Percentiles rank a stretch among this genome's conserved stretches.
These are phyloP conservation scores for Sugiyamaella floridensis DNA, from an alignment of 805 yeast species.

Conservation along the genomic window DNA sequence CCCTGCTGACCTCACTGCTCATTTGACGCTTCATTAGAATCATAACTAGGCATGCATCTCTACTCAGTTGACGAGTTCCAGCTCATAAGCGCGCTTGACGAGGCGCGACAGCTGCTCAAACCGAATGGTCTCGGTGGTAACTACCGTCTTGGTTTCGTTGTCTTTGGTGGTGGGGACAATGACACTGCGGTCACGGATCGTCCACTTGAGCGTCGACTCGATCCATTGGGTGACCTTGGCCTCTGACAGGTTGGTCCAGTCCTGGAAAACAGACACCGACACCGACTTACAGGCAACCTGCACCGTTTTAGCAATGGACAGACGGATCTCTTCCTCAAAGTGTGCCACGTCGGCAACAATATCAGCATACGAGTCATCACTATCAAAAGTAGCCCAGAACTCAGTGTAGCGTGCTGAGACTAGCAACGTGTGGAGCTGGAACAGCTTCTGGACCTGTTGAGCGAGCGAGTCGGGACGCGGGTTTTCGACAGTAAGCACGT, in stretches of 20 bases:
- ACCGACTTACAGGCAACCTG: constrained; percentile 25
- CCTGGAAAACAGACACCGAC: constrained; percentile 23
- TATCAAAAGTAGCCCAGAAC: constrained; percentile 29
- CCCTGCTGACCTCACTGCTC: background rate
- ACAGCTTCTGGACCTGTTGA: constrained; percentile 24
- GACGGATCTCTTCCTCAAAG: constrained; percentile 30
- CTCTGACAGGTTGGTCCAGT: constrained; percentile 26
- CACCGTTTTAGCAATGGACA: constrained; percentile 27
- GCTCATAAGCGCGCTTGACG: constrained; percentile 28
- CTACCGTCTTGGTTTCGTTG: constrained; percentile 26
- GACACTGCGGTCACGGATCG: constrained; percentile 21
- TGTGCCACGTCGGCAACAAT: constrained; percentile 29
- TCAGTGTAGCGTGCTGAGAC: constrained; percentile 27
- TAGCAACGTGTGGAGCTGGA: constrained; percentile 25
- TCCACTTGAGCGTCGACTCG: constrained; percentile 24
- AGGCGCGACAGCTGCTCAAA: constrained; percentile 28
- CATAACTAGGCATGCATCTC: background rate
- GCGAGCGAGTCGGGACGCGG: constrained; percentile 22
- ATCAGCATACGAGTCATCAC: constrained; percentile 29
- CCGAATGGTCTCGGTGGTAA: constrained; percentile 23
- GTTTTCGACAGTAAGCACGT: constrained; percentile 26
- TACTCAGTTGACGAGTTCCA: constrained; percentile 1
- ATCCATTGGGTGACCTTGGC: constrained; percentile 26
- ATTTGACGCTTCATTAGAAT: background rate
- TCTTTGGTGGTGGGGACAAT: constrained; percentile 24